Conservation (phyloP, 139 green algal species). For the Tetradesmus lagerheimii region DNA sequence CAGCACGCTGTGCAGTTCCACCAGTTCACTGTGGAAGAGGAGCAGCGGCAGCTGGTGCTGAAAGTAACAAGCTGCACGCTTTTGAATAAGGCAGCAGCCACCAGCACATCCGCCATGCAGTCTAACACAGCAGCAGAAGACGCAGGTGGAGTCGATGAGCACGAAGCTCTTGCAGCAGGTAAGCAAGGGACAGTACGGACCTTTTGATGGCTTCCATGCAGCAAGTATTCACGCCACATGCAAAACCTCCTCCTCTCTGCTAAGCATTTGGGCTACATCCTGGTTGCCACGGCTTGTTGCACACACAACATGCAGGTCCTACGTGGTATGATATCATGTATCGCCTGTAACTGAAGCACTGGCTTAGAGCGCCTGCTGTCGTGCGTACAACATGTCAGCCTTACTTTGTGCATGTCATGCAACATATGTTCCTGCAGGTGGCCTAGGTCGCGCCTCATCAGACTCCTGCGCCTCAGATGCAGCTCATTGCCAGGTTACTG, state of each 20-base stretch:
- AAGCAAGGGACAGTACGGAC: too few species aligned
- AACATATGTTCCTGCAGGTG: not conserved
- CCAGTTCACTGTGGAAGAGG: constrained; percentile 45
- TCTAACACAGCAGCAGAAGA: not conserved
- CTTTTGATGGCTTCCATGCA: not conserved
- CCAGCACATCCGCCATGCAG: not conserved
- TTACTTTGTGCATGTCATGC: not conserved
- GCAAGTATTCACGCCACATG: not conserved
- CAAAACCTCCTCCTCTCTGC: not conserved
- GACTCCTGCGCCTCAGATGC: not conserved
- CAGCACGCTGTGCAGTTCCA: constrained; percentile 39
- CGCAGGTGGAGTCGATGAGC: not conserved
- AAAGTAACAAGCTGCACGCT: constrained; percentile 17
- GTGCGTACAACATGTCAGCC: not conserved
- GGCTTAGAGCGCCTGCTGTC: not conserved
- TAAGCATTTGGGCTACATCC: too few species aligned
- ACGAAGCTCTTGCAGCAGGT: not conserved
- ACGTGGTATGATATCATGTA: too few species aligned
- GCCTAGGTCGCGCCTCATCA: not conserved
- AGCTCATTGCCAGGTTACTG: not conserved
- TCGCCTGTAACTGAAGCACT: too few species aligned
- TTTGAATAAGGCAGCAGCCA: not conserved
- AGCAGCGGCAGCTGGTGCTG: constrained; percentile 38
- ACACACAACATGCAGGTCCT: too few species aligned
- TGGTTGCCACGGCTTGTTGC: too few species aligned